Conservation (phyloP, 495 filamentous ascomycete species). For the Penicillium simplicissimum region DNA sequence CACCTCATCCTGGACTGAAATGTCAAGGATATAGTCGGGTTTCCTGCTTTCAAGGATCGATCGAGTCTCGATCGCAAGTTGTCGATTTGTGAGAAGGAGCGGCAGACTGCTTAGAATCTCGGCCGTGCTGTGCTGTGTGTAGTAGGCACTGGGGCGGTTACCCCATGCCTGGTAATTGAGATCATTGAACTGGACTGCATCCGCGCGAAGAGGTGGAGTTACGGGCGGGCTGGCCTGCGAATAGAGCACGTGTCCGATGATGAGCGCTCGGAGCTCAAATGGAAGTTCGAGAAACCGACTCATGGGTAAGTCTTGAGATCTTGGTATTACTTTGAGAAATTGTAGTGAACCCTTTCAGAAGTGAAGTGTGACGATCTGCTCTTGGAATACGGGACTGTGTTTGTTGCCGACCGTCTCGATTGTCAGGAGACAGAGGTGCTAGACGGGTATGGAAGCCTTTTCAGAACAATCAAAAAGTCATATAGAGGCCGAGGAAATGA, state of each 20-base stretch:
- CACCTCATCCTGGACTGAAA: not conserved
- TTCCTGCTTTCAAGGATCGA: not conserved
- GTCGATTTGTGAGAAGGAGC: not conserved
- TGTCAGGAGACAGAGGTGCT: too few relatives aligned
- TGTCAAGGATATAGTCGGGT: not conserved
- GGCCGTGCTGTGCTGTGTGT: not conserved
- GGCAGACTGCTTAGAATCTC: not conserved
- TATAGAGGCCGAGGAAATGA: too few relatives aligned
- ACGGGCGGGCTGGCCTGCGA: not conserved
- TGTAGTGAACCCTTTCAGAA: too few relatives aligned
- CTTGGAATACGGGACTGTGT: too few relatives aligned
- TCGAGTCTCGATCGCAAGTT: not conserved
- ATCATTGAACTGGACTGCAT: not conserved
- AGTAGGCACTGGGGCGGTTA: not conserved
- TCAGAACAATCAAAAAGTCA: too few relatives aligned
- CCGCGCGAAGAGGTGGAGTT: not conserved
- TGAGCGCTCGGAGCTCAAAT: not conserved
- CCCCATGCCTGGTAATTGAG: not conserved
- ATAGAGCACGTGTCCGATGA: not conserved
- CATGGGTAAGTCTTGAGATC: too few relatives aligned
- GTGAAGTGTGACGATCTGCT: too few relatives aligned
- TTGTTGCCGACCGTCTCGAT: too few relatives aligned
- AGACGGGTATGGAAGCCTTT: too few relatives aligned
- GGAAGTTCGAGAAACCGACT: not conserved
- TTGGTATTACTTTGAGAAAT: too few relatives aligned